Evolutionary conservation across 1,284 basidiomycete species (phyloP).

Genomic region (Xerocomus minutiporus): DNA sequence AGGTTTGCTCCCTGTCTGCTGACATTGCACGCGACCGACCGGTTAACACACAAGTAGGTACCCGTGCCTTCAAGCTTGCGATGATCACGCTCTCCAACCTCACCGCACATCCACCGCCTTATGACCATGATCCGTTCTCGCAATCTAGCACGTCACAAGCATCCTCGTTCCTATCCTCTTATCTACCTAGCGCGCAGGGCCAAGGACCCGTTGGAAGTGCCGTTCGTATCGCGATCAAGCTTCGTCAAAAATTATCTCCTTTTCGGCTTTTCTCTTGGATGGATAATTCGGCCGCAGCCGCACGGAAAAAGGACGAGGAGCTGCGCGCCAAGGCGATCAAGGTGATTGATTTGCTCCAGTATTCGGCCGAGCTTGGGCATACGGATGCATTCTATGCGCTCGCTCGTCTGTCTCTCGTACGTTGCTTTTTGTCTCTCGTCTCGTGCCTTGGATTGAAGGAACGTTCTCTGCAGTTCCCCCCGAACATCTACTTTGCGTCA

Average conservation of each 20-base stretch:
- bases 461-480: slow-evolving; percentile 55
- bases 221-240: slow-evolving; percentile 58
- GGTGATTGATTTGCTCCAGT: slow-evolving; percentile 69
- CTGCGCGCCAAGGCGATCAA: slow-evolving; percentile 64
- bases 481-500: slow-evolving; percentile 55
- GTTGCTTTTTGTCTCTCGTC: slow-evolving; percentile 4
- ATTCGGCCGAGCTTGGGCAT: slow-evolving; percentile 77
- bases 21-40: neutral
- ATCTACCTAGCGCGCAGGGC: slow-evolving; percentile 64
- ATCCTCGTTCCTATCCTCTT: slow-evolving; percentile 54
- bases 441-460: neutral
- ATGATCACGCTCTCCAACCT: slow-evolving; percentile 57
- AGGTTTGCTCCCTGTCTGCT: slow-evolving; percentile 33
- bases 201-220: slow-evolving; percentile 66
- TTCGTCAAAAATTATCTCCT: slow-evolving; percentile 51
- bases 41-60: slow-evolving; percentile 40
- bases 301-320: slow-evolving; percentile 58
- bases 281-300: slow-evolving; percentile 40
- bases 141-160: slow-evolving; percentile 36
- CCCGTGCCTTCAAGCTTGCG: slow-evolving; percentile 69
- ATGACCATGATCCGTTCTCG: slow-evolving; percentile 48
- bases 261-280: slow-evolving; percentile 42
- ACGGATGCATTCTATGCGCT: slow-evolving; percentile 70
- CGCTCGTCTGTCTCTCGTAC: slow-evolving; percentile 60
- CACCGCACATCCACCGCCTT: slow-evolving; percentile 51